Percentiles rank a stretch among this genome's conserved stretches.
These are phyloP conservation scores for Sorghum bicolor DNA, from an alignment of 176 grass and related monocot genomes.

Conservation along the genomic window DNA sequence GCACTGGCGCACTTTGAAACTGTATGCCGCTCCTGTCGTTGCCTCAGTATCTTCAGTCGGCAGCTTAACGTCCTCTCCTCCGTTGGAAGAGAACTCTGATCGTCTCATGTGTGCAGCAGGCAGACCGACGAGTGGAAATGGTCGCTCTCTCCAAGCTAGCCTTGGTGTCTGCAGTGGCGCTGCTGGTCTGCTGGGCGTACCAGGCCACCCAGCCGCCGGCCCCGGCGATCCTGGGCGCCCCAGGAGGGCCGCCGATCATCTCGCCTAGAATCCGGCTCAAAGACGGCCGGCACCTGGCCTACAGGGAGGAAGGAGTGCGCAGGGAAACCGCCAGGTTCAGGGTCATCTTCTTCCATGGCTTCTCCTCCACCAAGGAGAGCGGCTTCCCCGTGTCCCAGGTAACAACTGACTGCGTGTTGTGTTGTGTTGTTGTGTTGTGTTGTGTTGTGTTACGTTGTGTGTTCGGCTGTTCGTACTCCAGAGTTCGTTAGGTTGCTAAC, in stretches of 20 bases:
- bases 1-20: too few relatives aligned
- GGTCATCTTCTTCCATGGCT: slow-evolving; percentile 51
- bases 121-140: background rate
- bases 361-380: slow-evolving; percentile 41
- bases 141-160: background rate
- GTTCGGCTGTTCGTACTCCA: background rate
- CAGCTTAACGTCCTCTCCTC: background rate
- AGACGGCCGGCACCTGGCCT: slow-evolving; percentile 65
- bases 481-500: background rate
- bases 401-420: too few relatives aligned
- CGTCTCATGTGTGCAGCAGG: background rate
- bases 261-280: slow-evolving; percentile 46
- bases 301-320: slow-evolving; percentile 55
- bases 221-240: slow-evolving; percentile 42
- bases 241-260: slow-evolving; percentile 41
- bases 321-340: slow-evolving; percentile 53
- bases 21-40: too few relatives aligned
- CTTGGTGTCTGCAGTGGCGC: background rate
- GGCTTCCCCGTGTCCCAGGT: slow-evolving; percentile 31
- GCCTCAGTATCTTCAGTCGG: background rate
- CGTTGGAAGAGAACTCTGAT: background rate
- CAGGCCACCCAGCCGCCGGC: slow-evolving; percentile 39
- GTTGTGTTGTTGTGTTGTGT: background rate
- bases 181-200: slow-evolving; percentile 44
- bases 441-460: background rate